A percentile compares a stretch with the other conserved stretches of the same genome.
Evolutionary conservation across 164 flowering plant genomes (phyloP).

Genomic region (Buxus sempervirens): DNA sequence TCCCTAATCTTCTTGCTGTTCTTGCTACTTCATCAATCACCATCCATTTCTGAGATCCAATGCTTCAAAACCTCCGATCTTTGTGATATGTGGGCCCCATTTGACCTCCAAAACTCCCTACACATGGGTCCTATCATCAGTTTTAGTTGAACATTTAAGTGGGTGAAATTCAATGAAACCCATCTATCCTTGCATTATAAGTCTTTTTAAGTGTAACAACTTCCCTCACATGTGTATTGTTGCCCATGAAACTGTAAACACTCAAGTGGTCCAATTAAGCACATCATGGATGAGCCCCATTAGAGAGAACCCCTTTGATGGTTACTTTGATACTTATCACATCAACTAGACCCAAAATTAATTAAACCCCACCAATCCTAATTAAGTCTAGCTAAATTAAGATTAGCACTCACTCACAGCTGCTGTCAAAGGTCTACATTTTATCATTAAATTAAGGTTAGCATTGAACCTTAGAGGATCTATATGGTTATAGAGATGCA

Average conservation of each 20-base stretch:
- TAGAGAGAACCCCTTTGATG: neutral
- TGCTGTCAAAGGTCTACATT: neutral
- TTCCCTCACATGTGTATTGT: slow-evolving; percentile 1
- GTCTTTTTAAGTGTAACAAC: neutral
- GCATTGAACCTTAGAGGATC: too few species aligned
- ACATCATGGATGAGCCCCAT: slow-evolving; percentile 7
- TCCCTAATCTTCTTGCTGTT: neutral
- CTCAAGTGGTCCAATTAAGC: slow-evolving; percentile 13
- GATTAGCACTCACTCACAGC: neutral
- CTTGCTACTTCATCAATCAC: neutral
- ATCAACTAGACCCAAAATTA: neutral
- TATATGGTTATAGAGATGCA: too few species aligned
- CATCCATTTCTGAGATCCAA: neutral
- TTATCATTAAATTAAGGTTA: neutral
- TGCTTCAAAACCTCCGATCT: neutral
- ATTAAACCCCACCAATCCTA: slow-evolving; percentile 6
- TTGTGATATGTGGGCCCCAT: too few species aligned
- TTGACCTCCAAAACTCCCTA: too few species aligned
- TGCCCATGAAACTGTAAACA: neutral
- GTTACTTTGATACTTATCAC: slow-evolving; percentile 2
- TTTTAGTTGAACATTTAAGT: too few species aligned
- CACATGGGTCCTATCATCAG: too few species aligned
- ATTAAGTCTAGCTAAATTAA: neutral
- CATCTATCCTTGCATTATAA: too few species aligned
- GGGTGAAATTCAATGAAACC: too few species aligned